Evolutionary conservation across 2,329 filamentous ascomycete species (phyloP).

Genomic region (Xylaria sp.): DNA sequence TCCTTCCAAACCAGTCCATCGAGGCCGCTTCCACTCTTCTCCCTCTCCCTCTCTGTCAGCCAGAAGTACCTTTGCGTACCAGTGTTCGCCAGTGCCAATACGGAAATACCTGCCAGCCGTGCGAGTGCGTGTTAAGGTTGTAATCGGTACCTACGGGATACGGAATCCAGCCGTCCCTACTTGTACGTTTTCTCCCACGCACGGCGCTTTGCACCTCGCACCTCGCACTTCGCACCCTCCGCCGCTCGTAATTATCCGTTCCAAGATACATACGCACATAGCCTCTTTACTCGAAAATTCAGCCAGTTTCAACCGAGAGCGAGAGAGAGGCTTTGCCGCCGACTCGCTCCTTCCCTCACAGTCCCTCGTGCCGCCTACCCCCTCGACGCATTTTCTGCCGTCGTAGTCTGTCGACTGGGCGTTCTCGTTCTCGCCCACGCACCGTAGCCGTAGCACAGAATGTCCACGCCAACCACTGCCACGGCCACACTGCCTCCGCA

Average conservation of each 20-base stretch:
- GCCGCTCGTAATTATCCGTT: too few species aligned
- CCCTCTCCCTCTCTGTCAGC: not conserved
- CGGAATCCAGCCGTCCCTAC: too few species aligned
- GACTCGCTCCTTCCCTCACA: too few species aligned
- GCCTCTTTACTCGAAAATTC: too few species aligned
- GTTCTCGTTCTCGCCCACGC: not conserved
- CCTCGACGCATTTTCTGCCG: too few species aligned
- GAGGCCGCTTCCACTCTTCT: not conserved
- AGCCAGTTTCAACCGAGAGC: too few species aligned
- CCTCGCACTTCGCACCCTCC: not conserved
- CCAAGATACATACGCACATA: too few species aligned
- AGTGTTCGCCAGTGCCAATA: not conserved
- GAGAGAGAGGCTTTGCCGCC: too few species aligned
- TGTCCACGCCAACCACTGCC: conserved; percentile 79
- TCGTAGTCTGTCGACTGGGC: not conserved
- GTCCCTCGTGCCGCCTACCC: too few species aligned
- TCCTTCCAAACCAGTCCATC: not conserved
- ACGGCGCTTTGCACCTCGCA: not conserved
- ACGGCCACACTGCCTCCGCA: conserved; percentile 67
- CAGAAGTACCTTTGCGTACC: not conserved
- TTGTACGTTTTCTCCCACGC: too few species aligned
- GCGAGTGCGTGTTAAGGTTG: not conserved
- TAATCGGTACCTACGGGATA: not conserved
- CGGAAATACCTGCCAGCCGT: not conserved
- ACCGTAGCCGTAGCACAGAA: conserved; percentile 34